Conservation (phyloP, 2,329 filamentous ascomycete species). For the Trichoderma semiorbis region DNA sequence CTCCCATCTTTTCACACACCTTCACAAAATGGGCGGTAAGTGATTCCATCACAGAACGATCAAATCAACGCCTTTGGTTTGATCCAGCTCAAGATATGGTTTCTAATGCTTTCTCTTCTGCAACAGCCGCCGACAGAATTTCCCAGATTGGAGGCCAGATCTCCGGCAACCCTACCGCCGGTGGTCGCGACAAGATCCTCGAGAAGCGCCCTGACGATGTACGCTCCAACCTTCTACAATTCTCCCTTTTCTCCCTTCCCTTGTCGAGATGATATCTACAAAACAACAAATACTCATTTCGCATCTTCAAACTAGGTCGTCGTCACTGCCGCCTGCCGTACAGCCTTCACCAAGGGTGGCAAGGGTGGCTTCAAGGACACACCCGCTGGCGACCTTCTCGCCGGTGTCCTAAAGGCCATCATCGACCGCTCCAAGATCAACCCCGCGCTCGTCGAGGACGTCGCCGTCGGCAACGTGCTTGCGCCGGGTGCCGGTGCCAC, state of each 20-base stretch:
- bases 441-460: constrained; percentile 83
- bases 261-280: neutral
- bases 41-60: constrained; percentile 12
- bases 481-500: constrained; percentile 92
- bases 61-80: neutral
- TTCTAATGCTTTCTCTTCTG: constrained; percentile 16
- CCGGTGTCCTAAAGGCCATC: constrained; percentile 76
- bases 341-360: constrained; percentile 86
- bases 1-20: neutral
- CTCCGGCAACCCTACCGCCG: constrained; percentile 54
- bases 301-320: constrained; percentile 59
- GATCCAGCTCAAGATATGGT: neutral
- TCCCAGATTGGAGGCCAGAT: constrained; percentile 62
- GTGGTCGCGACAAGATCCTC: constrained; percentile 54
- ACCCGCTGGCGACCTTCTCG: constrained; percentile 76
- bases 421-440: constrained; percentile 85
- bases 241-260: constrained; percentile 21
- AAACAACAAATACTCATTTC: neutral
- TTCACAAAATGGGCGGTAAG: constrained; percentile 39
- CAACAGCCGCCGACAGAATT: constrained; percentile 53
- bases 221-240: neutral
- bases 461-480: constrained; percentile 87
- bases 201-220: constrained; percentile 65
- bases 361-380: constrained; percentile 97
- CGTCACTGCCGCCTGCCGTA: constrained; percentile 87